Evolutionary conservation across 768 basidiomycete genomes (phyloP).

Genomic region (Sarcodon sp.): DNA sequence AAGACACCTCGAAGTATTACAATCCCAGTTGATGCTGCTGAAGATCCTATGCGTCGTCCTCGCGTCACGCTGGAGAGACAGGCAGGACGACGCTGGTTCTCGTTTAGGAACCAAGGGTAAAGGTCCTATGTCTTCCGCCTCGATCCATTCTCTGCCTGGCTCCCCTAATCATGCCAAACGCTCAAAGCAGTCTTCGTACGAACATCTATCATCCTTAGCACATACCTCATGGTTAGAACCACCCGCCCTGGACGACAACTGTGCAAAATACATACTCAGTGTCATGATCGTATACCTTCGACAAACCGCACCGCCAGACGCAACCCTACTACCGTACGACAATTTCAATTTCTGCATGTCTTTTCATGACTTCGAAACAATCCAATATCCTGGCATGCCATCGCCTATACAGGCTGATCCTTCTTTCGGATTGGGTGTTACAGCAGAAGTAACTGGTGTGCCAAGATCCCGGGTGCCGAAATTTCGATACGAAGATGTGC

Average conservation of each 20-base stretch:
- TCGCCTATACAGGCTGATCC: background rate
- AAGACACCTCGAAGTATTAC: slow-evolving; percentile 59
- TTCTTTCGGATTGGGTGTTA: background rate
- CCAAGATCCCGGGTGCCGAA: background rate
- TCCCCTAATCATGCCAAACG: slow-evolving; percentile 13
- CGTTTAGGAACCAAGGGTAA: slow-evolving; percentile 22
- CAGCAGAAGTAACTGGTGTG: background rate
- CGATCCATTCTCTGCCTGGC: slow-evolving; percentile 20
- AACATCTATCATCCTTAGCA: slow-evolving; percentile 26
- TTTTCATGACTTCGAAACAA: slow-evolving; percentile 61
- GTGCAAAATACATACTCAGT: slow-evolving; percentile 70
- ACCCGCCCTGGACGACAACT: slow-evolving; percentile 65
- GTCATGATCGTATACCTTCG: slow-evolving; percentile 77
- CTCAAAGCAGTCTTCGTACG: slow-evolving; percentile 27
- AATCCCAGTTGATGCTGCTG: slow-evolving; percentile 78
- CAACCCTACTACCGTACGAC: slow-evolving; percentile 43
- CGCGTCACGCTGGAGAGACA: slow-evolving; percentile 61
- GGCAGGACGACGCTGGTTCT: slow-evolving; percentile 21
- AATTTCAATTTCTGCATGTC: slow-evolving; percentile 48
- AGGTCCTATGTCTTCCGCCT: slow-evolving; percentile 16
- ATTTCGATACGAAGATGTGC: background rate
- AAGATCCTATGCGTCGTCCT: slow-evolving; percentile 72
- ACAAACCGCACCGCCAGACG: slow-evolving; percentile 47
- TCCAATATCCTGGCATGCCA: slow-evolving; percentile 17
- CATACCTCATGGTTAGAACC: slow-evolving; percentile 41